Evolutionary conservation across 2,329 filamentous ascomycete genomes (phyloP).

Genomic region (Sporothrix pallida): DNA sequence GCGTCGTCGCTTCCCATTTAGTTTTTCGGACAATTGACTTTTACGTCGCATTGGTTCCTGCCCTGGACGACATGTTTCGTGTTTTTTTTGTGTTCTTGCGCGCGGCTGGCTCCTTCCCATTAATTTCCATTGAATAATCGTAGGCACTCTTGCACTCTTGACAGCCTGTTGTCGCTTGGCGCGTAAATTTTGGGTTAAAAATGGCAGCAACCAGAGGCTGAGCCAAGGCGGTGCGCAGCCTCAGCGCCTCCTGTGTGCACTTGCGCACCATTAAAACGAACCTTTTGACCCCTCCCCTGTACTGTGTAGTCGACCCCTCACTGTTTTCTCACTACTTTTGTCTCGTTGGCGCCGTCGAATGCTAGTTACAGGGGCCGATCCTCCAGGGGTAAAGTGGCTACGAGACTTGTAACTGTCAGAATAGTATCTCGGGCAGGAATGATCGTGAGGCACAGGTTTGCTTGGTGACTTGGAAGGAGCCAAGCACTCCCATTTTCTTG

Average conservation of each 20-base stretch:
- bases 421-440: conserved; percentile 3
- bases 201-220: conserved; percentile 23
- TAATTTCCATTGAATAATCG: too few relatives aligned
- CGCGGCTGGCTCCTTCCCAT: conserved; percentile 21
- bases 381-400: conserved; percentile 6
- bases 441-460: neutral
- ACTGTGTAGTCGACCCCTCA: neutral
- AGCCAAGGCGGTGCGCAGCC: conserved; percentile 26
- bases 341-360: conserved; percentile 1
- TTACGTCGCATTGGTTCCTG: neutral
- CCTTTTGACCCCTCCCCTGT: neutral
- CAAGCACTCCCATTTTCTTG: neutral
- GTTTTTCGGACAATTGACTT: neutral
- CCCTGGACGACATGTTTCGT: neutral
- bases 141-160: neutral
- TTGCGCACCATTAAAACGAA: neutral
- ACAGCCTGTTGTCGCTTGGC: conserved; percentile 6
- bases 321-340: neutral
- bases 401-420: neutral
- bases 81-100: neutral
- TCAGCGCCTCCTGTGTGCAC: neutral
- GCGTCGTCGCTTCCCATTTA: too few relatives aligned
- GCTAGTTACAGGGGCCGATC: neutral
- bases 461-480: neutral
- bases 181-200: neutral